Conservation (phyloP, 2,329 filamentous ascomycete species). For the Epicoccum nigrum region DNA sequence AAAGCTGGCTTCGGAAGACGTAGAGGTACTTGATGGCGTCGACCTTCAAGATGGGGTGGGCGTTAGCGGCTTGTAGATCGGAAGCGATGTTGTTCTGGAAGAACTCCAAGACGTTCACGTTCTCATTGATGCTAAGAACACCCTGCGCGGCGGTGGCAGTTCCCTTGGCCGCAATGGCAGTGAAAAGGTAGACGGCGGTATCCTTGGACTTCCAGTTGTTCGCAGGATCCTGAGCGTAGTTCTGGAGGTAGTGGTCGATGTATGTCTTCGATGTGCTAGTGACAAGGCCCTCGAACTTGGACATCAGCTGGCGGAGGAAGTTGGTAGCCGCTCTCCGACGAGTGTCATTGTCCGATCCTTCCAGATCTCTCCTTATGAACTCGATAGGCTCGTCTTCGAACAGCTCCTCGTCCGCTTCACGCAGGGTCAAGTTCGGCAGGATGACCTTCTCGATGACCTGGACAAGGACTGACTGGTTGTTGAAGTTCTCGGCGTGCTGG, state of each 20-base stretch:
- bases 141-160: slow-evolving; percentile 85
- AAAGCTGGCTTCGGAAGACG: slow-evolving; percentile 93
- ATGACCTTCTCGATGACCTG: slow-evolving; percentile 97
- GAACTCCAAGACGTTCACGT: slow-evolving; percentile 88
- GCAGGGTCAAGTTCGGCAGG: slow-evolving; percentile 86
- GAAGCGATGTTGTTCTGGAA: slow-evolving; percentile 90
- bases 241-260: slow-evolving; percentile 79
- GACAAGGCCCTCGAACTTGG: slow-evolving; percentile 84
- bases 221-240: slow-evolving; percentile 69
- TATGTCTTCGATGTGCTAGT: slow-evolving; percentile 88
- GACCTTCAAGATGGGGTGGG: slow-evolving; percentile 89
- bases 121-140: slow-evolving; percentile 83
- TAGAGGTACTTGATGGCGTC: slow-evolving; percentile 99
- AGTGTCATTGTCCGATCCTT: slow-evolving; percentile 95
- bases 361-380: slow-evolving; percentile 92
- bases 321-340: slow-evolving; percentile 90
- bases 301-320: slow-evolving; percentile 86
- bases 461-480: slow-evolving; percentile 76
- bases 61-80: slow-evolving; percentile 76
- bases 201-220: slow-evolving; percentile 96
- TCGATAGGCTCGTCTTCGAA: slow-evolving; percentile 99
- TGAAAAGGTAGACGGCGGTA: slow-evolving; percentile 95
- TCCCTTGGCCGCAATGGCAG: slow-evolving; percentile 92
- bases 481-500: slow-evolving; percentile 83
- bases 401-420: slow-evolving; percentile 92